phyloP scores from a whole-genome alignment of 164 flowering plant species.

The Piper longum region DNA sequence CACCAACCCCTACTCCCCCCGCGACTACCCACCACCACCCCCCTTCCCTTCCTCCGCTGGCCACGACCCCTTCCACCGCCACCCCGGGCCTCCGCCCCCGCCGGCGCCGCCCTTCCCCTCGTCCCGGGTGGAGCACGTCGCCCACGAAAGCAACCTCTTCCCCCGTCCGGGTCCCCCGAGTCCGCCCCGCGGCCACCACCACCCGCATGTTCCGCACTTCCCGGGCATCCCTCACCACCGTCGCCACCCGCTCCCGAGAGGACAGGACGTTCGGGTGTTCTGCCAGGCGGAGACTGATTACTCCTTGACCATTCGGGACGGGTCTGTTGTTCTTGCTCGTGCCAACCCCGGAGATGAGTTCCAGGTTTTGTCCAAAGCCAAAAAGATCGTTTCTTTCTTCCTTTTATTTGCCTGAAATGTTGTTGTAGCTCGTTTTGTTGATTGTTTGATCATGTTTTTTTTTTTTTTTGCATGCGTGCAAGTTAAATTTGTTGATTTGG shows the following conservation, averaged over 20 bases:
- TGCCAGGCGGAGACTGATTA: slow-evolving; percentile 36
- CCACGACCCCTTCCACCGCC: neutral
- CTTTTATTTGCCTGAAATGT: neutral
- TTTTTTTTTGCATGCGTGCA: neutral
- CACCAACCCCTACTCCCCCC: neutral
- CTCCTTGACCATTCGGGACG: slow-evolving; percentile 43
- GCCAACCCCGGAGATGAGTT: slow-evolving; percentile 26
- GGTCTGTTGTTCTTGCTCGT: slow-evolving; percentile 40
- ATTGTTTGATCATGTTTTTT: neutral
- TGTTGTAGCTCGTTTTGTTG: neutral
- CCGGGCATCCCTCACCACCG: neutral
- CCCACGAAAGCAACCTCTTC: neutral
- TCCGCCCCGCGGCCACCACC: neutral
- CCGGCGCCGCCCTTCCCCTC: neutral
- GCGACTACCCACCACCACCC: neutral
- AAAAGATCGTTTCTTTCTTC: too few relatives aligned
- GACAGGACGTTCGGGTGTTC: slow-evolving; percentile 21
- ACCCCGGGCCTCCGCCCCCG: neutral
- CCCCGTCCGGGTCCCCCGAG: neutral
- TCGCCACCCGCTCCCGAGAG: neutral
- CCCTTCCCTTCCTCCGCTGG: neutral
- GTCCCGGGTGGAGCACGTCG: neutral
- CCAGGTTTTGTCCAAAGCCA: slow-evolving; percentile 24
- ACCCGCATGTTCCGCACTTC: too few relatives aligned
- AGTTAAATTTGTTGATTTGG: neutral